Evolutionary conservation across 164 flowering plant genomes (phyloP).

Genomic region (Echeveria elegans): DNA sequence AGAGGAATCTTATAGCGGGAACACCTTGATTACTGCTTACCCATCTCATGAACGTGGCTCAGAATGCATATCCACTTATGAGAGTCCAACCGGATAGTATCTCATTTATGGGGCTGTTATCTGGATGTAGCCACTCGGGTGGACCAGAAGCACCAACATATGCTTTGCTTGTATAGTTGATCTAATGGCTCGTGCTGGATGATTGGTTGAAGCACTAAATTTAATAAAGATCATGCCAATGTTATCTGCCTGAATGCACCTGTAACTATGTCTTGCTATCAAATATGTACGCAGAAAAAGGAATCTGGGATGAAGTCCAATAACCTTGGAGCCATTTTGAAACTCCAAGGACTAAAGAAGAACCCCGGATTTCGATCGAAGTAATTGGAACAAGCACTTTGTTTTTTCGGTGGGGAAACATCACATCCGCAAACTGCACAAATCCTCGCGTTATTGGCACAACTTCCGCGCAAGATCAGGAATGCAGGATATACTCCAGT

Average conservation of each 20-base stretch:
- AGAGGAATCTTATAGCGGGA: conserved; percentile 37
- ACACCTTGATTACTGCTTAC: conserved; percentile 49
- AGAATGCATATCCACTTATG: conserved; percentile 31
- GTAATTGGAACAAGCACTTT: conserved; percentile 35
- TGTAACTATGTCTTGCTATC: conserved; percentile 51
- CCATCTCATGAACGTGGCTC: conserved; percentile 44
- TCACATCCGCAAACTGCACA: conserved; percentile 35
- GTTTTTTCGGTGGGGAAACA: conserved; percentile 40
- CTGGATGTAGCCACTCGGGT: conserved; percentile 54
- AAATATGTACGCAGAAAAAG: conserved; percentile 48
- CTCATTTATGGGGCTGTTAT: conserved; percentile 41
- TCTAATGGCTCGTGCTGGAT: conserved; percentile 46
- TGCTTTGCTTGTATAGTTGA: conserved; percentile 50
- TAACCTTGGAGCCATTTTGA: conserved; percentile 22
- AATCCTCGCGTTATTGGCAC: conserved; percentile 31
- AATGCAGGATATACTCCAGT: conserved; percentile 40
- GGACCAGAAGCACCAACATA: conserved; percentile 37
- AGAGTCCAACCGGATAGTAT: conserved; percentile 41
- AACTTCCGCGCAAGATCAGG: conserved; percentile 28
- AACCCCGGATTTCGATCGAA: conserved; percentile 51
- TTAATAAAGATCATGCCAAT: conserved; percentile 30
- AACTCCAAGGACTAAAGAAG: conserved; percentile 33
- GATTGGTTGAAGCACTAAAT: conserved; percentile 29
- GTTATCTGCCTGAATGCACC: conserved; percentile 45
- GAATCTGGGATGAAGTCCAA: conserved; percentile 54